Evolutionary conservation across 2,329 filamentous ascomycete genomes (phyloP).

Genomic region (Anthostomella pinea): DNA sequence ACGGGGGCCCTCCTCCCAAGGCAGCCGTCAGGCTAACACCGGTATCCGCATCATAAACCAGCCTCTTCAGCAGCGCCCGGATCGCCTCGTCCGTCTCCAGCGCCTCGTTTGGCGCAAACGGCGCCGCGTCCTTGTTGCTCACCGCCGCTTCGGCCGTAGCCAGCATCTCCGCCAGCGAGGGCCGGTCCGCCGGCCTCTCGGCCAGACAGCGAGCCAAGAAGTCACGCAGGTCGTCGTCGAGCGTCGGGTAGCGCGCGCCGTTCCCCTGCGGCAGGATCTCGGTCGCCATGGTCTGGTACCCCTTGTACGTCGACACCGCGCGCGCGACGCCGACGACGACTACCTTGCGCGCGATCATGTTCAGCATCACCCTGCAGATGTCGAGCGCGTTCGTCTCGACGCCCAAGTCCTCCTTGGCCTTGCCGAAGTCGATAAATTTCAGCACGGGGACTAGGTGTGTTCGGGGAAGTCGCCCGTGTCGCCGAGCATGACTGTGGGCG

Average conservation of each 20-base stretch:
- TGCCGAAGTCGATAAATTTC: conserved; percentile 16
- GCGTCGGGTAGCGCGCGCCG: not conserved
- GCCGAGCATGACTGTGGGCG: conserved; percentile 9
- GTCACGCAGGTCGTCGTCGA: conserved; percentile 7
- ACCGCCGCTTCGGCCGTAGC: not conserved
- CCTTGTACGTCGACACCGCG: not conserved
- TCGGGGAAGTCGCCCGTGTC: conserved; percentile 7
- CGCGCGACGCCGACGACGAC: too few species aligned
- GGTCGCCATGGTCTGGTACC: not conserved
- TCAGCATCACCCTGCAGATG: not conserved
- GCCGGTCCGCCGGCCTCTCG: not conserved
- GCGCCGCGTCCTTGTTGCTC: not conserved
- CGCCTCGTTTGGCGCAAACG: not conserved
- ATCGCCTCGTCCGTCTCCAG: conserved; percentile 6
- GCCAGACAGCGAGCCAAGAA: conserved; percentile 8
- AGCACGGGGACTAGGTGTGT: conserved; percentile 8
- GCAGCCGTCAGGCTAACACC: too few species aligned
- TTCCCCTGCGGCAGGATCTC: not conserved
- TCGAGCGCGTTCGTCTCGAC: not conserved
- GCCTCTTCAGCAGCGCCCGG: not conserved
- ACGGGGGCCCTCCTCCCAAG: too few species aligned
- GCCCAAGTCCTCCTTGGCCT: not conserved
- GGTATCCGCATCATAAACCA: conserved; percentile 6
- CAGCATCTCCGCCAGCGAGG: conserved; percentile 3
- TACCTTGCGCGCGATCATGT: not conserved